phyloP scores from a whole-genome alignment of 2,329 filamentous ascomycete species.

The Penicillium griseofulvum region DNA sequence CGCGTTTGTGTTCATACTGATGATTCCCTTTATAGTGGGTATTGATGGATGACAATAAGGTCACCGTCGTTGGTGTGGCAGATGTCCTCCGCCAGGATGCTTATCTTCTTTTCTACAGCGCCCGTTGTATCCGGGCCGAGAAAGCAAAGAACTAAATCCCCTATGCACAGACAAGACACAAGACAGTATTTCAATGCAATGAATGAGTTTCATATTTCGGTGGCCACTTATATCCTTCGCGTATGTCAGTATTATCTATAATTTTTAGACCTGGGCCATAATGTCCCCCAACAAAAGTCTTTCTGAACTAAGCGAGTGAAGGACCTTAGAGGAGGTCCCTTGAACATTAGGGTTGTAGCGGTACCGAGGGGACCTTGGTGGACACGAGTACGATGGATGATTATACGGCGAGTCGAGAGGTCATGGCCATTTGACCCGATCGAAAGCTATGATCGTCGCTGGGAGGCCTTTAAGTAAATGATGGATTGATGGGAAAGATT shows the following conservation, averaged over 20 bases:
- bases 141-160: background rate
- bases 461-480: background rate
- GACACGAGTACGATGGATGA: background rate
- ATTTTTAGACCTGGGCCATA: background rate
- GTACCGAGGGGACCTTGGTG: background rate
- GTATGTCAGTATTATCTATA: background rate
- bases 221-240: background rate
- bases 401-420: too few species aligned
- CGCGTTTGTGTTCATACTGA: slow-evolving; percentile 1
- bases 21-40: slow-evolving; percentile 66
- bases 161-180: background rate
- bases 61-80: slow-evolving; percentile 76
- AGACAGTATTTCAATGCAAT: background rate
- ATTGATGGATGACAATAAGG: slow-evolving; percentile 91
- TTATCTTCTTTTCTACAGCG: slow-evolving; percentile 80
- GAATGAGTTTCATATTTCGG: background rate
- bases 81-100: slow-evolving; percentile 84
- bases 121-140: slow-evolving; percentile 32
- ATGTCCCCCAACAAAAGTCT: background rate
- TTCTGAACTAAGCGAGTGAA: background rate
- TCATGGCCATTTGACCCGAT: background rate
- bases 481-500: background rate
- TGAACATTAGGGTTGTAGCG: background rate
- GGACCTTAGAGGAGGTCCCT: too few species aligned
- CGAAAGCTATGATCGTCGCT: background rate